Base-by-base conservation (phyloP, 2,329 filamentous ascomycete genomes). In the Colletotrichum lentis region DNA sequence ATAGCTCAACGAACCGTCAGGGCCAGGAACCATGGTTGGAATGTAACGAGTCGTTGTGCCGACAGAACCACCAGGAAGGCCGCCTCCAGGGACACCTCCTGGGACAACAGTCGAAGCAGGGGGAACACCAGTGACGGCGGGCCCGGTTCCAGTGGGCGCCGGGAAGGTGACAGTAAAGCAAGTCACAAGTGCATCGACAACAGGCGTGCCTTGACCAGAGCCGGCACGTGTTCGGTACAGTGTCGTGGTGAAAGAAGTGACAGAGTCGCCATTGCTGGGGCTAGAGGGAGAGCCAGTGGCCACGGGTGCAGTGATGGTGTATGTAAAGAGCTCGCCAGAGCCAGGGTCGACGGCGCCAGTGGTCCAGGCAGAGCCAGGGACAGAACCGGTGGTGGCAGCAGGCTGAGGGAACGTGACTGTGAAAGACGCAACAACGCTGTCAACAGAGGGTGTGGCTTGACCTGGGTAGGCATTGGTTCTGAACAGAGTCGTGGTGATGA, bases 1-100 rank as follows among this genome's bases (percentile, higher is more conserved):
- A 55, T 68, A 65, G 11, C 78, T 80, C 12, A 76, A 74, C 44
- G 73, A 67, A 6, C 77, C 77, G 67, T 79, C 72, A n/a, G 74
- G 44, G 3, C 78, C 78, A 46, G 74, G 62, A 5, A 68, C 65
- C 54, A 68, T 49, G 41, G 65, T 68, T 43, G 65, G 55, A 50
- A 68, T 11, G 37, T 60, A 52, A 18, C 46, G 57, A 43, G 63
- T 50, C n/a, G 57, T 50, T 11, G 55, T 65, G 49, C 65, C 43
- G 22, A 68, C 55, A 7, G 54, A 65, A 20, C 27, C 62, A 37
- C 49, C 58, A 27, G 52, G 35, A 14, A 54, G 12, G 39, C 14
- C 52, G 16, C 52, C 52, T 22, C 18, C 31, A 5, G 46, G 24
- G 24, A 35, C 7, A 24, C 16, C 35, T 27, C 49, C 39, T 4